Conservation (phyloP, 2,329 filamentous ascomycete species). For the Coniochaeta sp. region DNA sequence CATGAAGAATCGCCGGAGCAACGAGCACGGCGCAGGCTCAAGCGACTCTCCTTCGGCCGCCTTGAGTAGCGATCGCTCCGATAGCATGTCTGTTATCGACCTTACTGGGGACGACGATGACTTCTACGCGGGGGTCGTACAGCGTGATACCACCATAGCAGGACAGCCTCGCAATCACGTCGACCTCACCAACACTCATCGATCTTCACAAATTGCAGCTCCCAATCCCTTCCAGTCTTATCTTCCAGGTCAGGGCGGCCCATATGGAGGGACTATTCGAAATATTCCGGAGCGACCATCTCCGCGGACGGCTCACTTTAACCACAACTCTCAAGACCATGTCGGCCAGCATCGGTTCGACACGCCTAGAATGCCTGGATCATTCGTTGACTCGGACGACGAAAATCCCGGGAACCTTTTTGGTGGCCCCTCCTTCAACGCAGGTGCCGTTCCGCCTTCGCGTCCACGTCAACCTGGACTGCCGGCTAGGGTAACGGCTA, state of each 20-base stretch:
- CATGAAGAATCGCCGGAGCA: slow-evolving; percentile 27
- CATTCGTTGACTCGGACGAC: neutral
- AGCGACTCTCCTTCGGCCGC: slow-evolving; percentile 5
- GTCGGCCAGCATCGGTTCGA: neutral
- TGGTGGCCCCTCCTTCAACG: too few relatives aligned
- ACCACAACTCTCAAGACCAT: neutral
- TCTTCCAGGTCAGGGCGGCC: neutral
- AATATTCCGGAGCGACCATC: neutral
- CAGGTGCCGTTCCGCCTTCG: neutral
- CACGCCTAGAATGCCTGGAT: neutral
- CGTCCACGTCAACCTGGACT: neutral
- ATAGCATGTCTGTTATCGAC: slow-evolving; percentile 15
- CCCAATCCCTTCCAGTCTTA: neutral
- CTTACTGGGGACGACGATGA: slow-evolving; percentile 14
- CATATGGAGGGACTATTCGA: neutral
- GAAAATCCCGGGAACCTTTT: neutral
- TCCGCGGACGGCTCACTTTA: neutral
- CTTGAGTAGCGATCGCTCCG: neutral
- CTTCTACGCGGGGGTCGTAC: neutral
- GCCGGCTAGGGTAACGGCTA: neutral
- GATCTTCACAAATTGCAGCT: neutral
- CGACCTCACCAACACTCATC: neutral
- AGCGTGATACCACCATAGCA: neutral
- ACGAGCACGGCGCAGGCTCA: slow-evolving; percentile 7
- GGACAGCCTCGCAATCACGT: neutral